Evolutionary conservation across 148 eudicot species (phyloP).

Genomic region (Limonium bicolor): DNA sequence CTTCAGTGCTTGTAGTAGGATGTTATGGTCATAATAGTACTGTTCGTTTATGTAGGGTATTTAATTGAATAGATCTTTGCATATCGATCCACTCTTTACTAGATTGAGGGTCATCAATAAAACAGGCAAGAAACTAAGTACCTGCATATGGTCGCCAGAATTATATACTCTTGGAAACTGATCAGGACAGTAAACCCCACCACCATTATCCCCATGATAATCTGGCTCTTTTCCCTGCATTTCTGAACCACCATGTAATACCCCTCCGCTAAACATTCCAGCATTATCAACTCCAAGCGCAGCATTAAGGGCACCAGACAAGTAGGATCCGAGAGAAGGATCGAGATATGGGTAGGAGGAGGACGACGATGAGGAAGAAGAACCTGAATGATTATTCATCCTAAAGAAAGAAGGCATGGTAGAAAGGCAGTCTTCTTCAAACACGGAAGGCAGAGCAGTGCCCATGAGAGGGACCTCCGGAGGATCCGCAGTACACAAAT

Average conservation of each 20-base stretch:
- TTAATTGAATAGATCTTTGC: too few species aligned
- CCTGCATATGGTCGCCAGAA: conserved; percentile 46
- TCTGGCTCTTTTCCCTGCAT: conserved; percentile 42
- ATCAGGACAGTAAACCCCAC: conserved; percentile 35
- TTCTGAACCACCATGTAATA: conserved; percentile 23
- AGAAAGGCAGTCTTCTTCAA: conserved; percentile 48
- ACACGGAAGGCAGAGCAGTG: conserved; percentile 23
- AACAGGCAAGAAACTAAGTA: too few species aligned
- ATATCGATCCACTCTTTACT: too few species aligned
- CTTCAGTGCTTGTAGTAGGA: too few species aligned
- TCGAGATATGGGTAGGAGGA: conserved; percentile 29
- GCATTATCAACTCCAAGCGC: conserved; percentile 21
- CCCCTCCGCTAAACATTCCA: conserved; percentile 20
- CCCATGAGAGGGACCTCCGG: conserved; percentile 25
- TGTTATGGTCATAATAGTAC: too few species aligned
- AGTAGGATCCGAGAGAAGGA: conserved; percentile 22
- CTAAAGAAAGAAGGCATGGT: conserved; percentile 35
- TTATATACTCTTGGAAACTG: conserved; percentile 21
- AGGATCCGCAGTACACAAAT: conserved; percentile 14
- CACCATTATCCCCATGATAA: conserved; percentile 48
- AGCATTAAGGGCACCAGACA: conserved; percentile 18
- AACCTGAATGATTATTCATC: too few species aligned
- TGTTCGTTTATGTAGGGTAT: too few species aligned
- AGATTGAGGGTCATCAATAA: too few species aligned
- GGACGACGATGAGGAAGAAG: conserved; percentile 15